Percentiles rank a stretch among this genome's conserved stretches.
Conservation (phyloP, 2,329 filamentous ascomycete species). For the Botrytis pseudocinerea region DNA sequence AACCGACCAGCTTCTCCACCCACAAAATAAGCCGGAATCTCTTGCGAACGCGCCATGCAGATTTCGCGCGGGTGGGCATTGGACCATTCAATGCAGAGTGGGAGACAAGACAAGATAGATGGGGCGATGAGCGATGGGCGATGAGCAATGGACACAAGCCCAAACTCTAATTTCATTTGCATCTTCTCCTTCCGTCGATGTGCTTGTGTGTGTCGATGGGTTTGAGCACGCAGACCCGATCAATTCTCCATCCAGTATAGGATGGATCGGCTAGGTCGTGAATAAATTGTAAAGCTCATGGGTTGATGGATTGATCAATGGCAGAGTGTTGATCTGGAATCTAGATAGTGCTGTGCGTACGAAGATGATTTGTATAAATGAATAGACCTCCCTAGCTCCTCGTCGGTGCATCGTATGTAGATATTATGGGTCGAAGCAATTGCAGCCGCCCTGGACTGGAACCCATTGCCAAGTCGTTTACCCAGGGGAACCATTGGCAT, state of each 20-base stretch:
- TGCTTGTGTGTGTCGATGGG: background rate
- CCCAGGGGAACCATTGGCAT: conserved; percentile 8
- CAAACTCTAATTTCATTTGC: background rate
- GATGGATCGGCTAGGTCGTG: background rate
- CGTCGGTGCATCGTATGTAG: background rate
- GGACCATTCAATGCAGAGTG: background rate
- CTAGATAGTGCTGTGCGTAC: background rate
- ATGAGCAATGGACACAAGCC: background rate
- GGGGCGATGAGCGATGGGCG: background rate
- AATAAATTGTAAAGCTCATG: background rate
- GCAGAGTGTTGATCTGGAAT: background rate
- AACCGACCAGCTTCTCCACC: conserved; percentile 15
- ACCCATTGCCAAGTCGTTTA: background rate
- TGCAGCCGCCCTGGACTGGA: background rate
- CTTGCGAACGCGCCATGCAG: conserved; percentile 5
- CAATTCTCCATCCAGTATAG: background rate
- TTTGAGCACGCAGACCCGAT: background rate
- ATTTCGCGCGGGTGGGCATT: conserved; percentile 1
- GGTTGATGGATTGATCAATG: background rate
- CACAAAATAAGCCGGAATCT: background rate
- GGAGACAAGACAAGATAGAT: background rate
- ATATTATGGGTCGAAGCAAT: background rate
- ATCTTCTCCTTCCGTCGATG: background rate
- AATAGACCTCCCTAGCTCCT: background rate
- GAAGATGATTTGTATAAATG: background rate